Evolutionary conservation across 169 alveolate species (phyloP), one percentile per base, ranked within the genome.

Genomic region (Plasmodium relictum): DNA sequence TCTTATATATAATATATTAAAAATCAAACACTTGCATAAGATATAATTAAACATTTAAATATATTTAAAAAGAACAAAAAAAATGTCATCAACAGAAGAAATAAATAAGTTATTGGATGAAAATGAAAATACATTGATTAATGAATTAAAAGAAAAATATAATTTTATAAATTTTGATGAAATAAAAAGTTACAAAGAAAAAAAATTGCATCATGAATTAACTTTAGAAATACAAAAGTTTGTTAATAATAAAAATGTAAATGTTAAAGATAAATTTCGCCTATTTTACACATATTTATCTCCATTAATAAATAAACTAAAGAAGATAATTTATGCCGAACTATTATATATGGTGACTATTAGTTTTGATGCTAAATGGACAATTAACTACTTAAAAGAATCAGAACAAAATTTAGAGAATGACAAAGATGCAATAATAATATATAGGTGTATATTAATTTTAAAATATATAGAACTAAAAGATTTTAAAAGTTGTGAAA

Each of bases 391-490:
- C 24, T 5, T 80, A 72, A 80, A 52, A 68, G 91, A 80, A 80
- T 48, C 91, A 0, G 91, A 80, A 56, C 37, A 65, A 10, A 20
- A 68, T 22, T 54, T 80, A 42, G 91, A 80, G 68, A 80, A 80
- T 80, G 91, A 80, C 20, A 80, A 80, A n/a, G 91, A 80, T 56
- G 91, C 85, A 0, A 68, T 80, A 4, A 80, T 80, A 56, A 80
- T 80, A 69, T 80, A 68, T 80, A 65, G 83, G n/a, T 80, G 91
- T 80, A 80, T 80, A 52, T 63, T 65, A 44, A 80, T 80, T 9
- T 16, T 83, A 48, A 83, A 83, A 44, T 83, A 83, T 16, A 83
- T 44, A 39, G 71, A 83, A 26, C 48, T 83, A 14, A 58, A 52
- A 2, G 91, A 83, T 54, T 83, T 66, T 56, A 83, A 83, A 69